Percentiles rank a stretch among this genome's conserved stretches.
Conservation (phyloP, 179 eudicot species). For the Camellia oleifera region DNA sequence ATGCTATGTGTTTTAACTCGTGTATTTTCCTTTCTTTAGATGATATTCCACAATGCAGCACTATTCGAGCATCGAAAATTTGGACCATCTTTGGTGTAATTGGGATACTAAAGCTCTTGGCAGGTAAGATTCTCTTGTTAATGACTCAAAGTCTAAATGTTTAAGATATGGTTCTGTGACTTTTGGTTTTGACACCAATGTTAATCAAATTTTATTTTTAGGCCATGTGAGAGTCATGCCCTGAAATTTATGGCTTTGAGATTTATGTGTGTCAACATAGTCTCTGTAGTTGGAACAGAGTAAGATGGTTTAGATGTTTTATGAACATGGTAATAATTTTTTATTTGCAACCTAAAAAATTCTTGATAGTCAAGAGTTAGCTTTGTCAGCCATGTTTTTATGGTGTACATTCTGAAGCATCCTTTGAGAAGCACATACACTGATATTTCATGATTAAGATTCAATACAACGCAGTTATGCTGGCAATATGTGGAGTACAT, state of each 20-base stretch:
- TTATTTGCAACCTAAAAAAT: neutral
- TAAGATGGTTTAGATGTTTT: neutral
- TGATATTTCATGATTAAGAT: conserved; percentile 5
- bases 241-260: neutral
- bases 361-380: neutral
- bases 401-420: neutral
- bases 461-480: neutral
- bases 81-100: conserved; percentile 75
- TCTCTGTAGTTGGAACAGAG: neutral
- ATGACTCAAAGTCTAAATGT: no score
- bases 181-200: no score
- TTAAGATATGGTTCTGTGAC: no score
- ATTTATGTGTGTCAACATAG: neutral
- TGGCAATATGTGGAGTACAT: no score
- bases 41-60: conserved; percentile 62
- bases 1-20: no score
- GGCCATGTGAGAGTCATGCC: neutral
- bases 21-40: conserved; percentile 38
- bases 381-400: neutral
- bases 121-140: conserved; percentile 47
- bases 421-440: neutral
- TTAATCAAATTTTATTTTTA: neutral
- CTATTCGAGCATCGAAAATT: conserved; percentile 69
- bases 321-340: neutral
- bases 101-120: conserved; percentile 85